These are phyloP conservation scores for Pseudocercospora crystallina DNA, from an alignment of 2,329 filamentous ascomycete species.

Conservation along the genomic window DNA sequence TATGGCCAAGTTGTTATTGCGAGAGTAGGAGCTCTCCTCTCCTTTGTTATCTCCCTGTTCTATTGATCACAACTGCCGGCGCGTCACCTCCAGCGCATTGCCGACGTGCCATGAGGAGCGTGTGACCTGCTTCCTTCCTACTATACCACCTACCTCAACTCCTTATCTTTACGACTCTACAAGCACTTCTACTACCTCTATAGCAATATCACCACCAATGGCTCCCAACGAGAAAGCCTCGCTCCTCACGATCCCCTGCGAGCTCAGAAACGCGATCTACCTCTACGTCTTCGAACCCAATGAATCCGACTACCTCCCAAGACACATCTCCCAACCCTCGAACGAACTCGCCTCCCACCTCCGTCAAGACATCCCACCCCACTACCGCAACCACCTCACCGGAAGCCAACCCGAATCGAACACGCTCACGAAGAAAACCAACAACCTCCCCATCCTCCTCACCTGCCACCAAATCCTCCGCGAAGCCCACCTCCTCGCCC, in stretches of 20 bases:
- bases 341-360: background rate
- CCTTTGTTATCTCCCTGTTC: no score
- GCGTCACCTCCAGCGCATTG: no score
- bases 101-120: no score
- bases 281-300: conserved; percentile 26
- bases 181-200: no score
- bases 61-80: no score
- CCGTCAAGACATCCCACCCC: background rate
- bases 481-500: conserved; percentile 34
- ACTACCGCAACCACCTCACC: conserved; percentile 7
- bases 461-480: conserved; percentile 30
- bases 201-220: no score
- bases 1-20: no score
- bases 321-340: no score
- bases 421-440: background rate
- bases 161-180: no score
- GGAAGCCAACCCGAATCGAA: background rate
- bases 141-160: no score
- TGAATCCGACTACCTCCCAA: background rate
- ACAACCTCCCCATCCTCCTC: conserved; percentile 20
- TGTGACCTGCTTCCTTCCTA: no score
- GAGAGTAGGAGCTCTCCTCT: no score
- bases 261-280: conserved; percentile 33
- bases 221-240: conserved; percentile 10
- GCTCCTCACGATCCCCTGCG: conserved; percentile 30